Conservation (phyloP, 2,329 filamentous ascomycete genomes). For the Penicillium verrucosum region DNA sequence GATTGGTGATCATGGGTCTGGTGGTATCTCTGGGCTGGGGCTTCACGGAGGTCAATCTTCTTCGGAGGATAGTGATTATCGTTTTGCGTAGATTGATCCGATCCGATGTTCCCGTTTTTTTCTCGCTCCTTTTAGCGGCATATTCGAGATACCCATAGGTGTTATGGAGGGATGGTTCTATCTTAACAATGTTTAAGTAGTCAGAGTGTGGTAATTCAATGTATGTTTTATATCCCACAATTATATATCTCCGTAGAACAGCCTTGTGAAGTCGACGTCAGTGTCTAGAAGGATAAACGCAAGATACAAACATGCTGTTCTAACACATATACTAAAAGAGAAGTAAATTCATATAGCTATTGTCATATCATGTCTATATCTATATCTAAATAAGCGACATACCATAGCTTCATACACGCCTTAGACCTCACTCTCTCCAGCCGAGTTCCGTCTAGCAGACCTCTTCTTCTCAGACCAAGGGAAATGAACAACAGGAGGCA, state of each 20-base stretch:
- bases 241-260: not conserved
- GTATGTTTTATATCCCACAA: not conserved
- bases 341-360: not conserved
- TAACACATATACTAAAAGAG: not conserved
- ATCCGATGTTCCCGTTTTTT: not conserved
- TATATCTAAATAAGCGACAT: not conserved
- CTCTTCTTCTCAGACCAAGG: constrained; percentile 23
- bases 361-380: not conserved
- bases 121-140: constrained; percentile 3
- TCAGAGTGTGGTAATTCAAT: not conserved
- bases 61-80: not conserved
- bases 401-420: not conserved
- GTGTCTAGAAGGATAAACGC: not conserved
- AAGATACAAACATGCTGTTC: too few species aligned
- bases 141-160: constrained; percentile 7
- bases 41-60: not conserved
- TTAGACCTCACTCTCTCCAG: not conserved
- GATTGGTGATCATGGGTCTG: not conserved
- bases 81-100: not conserved
- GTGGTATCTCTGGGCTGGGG: not conserved
- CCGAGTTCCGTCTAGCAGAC: not conserved
- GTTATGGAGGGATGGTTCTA: not conserved
- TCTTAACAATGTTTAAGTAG: not conserved
- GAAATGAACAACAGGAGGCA: constrained; percentile 25
- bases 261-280: not conserved